These are phyloP conservation scores for Prosopis cineraria DNA, from an alignment of 306 rosid species.

Conservation along the genomic window DNA sequence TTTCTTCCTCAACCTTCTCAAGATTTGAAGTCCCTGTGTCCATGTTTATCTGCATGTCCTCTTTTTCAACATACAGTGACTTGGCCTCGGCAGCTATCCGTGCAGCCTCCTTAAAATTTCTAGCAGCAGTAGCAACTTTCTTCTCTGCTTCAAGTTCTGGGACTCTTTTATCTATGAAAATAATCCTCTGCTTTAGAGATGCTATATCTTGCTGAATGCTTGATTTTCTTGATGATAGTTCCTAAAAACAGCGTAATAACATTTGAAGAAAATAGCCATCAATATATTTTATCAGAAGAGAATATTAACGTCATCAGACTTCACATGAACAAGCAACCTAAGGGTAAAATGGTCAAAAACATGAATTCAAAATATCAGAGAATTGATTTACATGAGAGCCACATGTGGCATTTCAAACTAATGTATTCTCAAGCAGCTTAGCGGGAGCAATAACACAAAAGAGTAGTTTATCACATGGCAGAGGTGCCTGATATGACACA, in stretches of 20 bases:
- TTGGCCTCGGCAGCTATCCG: slow-evolving; percentile 79
- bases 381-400: slow-evolving; percentile 13
- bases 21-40: slow-evolving; percentile 50
- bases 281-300: background rate
- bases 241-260: slow-evolving; percentile 50
- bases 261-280: slow-evolving; percentile 39
- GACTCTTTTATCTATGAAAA: slow-evolving; percentile 75
- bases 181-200: slow-evolving; percentile 68
- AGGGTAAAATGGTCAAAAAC: background rate
- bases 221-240: slow-evolving; percentile 77
- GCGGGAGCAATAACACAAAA: slow-evolving; percentile 25
- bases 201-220: slow-evolving; percentile 68
- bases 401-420: slow-evolving; percentile 22
- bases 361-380: slow-evolving; percentile 10
- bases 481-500: background rate
- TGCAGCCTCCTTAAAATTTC: slow-evolving; percentile 89
- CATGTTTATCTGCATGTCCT: slow-evolving; percentile 55
- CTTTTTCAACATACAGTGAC: slow-evolving; percentile 62
- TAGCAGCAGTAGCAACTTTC: slow-evolving; percentile 77
- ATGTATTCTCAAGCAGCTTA: slow-evolving; percentile 22
- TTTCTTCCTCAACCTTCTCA: slow-evolving; percentile 70
- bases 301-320: slow-evolving; percentile 19
- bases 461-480: slow-evolving; percentile 5
- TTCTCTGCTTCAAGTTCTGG: slow-evolving; percentile 89
- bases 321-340: background rate